Base-by-base conservation (phyloP, 2,329 filamentous ascomycete genomes). In the Endothia cerciana region DNA sequence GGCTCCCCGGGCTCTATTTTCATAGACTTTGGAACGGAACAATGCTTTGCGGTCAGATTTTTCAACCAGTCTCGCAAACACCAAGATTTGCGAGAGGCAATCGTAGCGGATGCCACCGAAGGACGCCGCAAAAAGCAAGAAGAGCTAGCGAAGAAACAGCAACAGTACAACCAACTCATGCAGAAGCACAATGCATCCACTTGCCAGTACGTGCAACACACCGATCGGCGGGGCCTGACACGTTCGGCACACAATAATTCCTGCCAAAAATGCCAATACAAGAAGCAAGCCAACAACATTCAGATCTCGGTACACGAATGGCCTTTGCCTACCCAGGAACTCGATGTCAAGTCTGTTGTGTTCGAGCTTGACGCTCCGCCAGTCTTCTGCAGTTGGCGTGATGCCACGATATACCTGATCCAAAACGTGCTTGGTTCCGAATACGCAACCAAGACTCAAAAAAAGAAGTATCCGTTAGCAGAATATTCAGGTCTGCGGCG, bases 301-400 rank as follows among this genome's bases (percentile, higher is more conserved):
- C 45, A 33, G 0, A 87, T 90, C 8, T 0, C 51, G 0, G 71
- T 85, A 10, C 77, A 86, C 68, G 87, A 89, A 70, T 88, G 85
- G 85, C 86, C 87, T 0, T 74, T 89, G 0, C 81, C 85, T 0
- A 38, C 51, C 0, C 19, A 77, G 0, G 0, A 53, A 0, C 6
- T 66, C 0, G 36, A 77, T 13, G 77, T 77, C 0, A 81, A 83
- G 65, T 76, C 83, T 0, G 77, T 79, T 0, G 76, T 88, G 0
- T 89, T 89, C 60, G 86, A 89, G 68, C 73, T 88, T 0, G 61
- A 69, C 0, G 68, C 79, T 0, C 85, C 85, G 0, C 4, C 28
- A 0, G 36, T 71, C 0, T 82, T 85, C 41, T 71, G 71, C 0
- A 57, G 69, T 1, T 89, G 86, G 86, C 76, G 86, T 19, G 81